A percentile compares a stretch with the other conserved stretches of the same genome.
Conservation (phyloP, 352 stramenopile species). For the Phytophthora ramorum region DNA sequence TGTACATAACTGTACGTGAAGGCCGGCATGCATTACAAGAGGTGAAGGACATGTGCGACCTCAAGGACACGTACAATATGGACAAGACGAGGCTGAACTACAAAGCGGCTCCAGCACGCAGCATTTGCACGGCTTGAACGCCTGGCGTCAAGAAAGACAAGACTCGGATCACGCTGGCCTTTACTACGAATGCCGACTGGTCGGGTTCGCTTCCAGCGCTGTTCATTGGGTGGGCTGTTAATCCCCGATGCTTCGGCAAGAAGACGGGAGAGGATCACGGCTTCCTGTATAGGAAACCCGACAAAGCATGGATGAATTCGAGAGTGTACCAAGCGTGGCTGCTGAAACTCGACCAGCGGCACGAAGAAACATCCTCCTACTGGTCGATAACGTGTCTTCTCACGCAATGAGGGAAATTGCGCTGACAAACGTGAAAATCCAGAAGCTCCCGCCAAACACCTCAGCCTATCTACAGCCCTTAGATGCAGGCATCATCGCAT, state of each 20-base stretch:
- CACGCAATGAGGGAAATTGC: neutral
- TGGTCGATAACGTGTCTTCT: neutral
- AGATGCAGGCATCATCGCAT: conserved; percentile 3
- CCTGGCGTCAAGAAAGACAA: conserved; percentile 12
- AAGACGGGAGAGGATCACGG: neutral
- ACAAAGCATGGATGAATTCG: conserved; percentile 1
- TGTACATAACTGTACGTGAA: neutral
- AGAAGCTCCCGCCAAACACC: neutral
- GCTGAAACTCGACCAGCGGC: neutral
- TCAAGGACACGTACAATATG: no score
- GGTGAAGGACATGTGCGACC: conserved; percentile 9
- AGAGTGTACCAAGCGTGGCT: neutral
- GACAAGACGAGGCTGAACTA: conserved; percentile 9
- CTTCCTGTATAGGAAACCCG: no score
- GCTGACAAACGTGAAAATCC: neutral
- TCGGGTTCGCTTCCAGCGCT: neutral
- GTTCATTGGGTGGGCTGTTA: neutral
- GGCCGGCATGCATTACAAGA: neutral
- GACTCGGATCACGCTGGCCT: conserved; percentile 7
- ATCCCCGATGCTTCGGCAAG: conserved; percentile 11
- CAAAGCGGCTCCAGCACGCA: conserved; percentile 1
- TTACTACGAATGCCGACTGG: conserved; percentile 13
- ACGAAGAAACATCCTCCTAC: neutral
- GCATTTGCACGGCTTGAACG: neutral
- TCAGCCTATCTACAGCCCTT: neutral